A percentile compares a stretch with the other conserved stretches of the same genome.
Evolutionary conservation across 306 rosid species (phyloP).

Genomic region (Abrus precatorius): DNA sequence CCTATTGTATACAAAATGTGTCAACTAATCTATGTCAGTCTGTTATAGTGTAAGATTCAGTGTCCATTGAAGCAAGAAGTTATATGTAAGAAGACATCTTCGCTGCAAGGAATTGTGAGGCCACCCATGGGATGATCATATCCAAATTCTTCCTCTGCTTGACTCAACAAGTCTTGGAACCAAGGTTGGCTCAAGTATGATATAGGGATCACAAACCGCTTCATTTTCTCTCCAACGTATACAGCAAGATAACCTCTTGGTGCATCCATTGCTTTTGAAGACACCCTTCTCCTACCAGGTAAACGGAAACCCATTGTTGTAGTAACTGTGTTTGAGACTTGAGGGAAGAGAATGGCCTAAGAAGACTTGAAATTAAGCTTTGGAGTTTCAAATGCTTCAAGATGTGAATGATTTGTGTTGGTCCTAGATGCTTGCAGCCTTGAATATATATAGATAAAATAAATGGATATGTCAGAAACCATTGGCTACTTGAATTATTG

Average conservation of each 20-base stretch:
- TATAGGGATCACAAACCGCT: slow-evolving; percentile 49
- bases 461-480: slow-evolving; percentile 12
- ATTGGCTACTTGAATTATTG: slow-evolving; percentile 10
- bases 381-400: slow-evolving; percentile 21
- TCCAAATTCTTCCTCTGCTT: slow-evolving; percentile 57
- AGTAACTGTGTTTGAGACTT: background rate
- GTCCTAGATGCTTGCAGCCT: slow-evolving; percentile 14
- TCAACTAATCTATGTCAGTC: slow-evolving; percentile 31
- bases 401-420: slow-evolving; percentile 37
- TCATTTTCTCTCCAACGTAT: slow-evolving; percentile 53
- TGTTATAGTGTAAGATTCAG: slow-evolving; percentile 23
- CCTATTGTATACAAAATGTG: slow-evolving; percentile 11
- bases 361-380: background rate
- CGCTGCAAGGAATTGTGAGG: slow-evolving; percentile 49
- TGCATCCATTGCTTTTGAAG: slow-evolving; percentile 36
- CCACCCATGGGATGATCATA: slow-evolving; percentile 57
- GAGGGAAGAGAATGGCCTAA: background rate
- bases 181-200: slow-evolving; percentile 47
- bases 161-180: slow-evolving; percentile 43
- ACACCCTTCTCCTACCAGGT: slow-evolving; percentile 23
- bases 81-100: slow-evolving; percentile 37
- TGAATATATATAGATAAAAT: slow-evolving; percentile 47
- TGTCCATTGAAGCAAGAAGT: slow-evolving; percentile 36
- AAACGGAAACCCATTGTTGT: slow-evolving; percentile 41
- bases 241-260: slow-evolving; percentile 53